Percentiles rank a stretch among this genome's conserved stretches.
Evolutionary conservation across 805 yeast species (phyloP).

Genomic region (Huiozyma naganishii): DNA sequence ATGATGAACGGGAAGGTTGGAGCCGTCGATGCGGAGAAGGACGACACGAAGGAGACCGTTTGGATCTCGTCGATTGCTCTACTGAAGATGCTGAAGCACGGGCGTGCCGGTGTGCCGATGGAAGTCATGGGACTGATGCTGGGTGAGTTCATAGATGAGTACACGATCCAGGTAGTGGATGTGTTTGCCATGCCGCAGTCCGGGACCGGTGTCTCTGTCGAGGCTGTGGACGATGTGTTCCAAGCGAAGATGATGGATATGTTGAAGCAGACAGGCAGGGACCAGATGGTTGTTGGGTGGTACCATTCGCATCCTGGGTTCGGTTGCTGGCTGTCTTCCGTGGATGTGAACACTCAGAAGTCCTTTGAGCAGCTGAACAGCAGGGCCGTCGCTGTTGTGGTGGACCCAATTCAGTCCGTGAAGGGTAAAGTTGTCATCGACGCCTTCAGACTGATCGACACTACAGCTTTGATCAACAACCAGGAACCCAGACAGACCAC

Average conservation of each 20-base stretch:
- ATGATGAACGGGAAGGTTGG: slow-evolving; percentile 32
- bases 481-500: slow-evolving; percentile 98
- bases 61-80: slow-evolving; percentile 92
- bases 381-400: slow-evolving; percentile 95
- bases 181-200: slow-evolving; percentile 99
- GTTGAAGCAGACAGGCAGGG: slow-evolving; percentile 98
- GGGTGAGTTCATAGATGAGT: slow-evolving; percentile 96
- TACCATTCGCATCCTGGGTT: slow-evolving; percentile 99
- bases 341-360: slow-evolving; percentile 95
- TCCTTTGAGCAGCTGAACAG: slow-evolving; percentile 92
- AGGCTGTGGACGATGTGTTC: slow-evolving; percentile 97
- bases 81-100: slow-evolving; percentile 94
- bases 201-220: slow-evolving; percentile 97
- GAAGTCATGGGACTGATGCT: slow-evolving; percentile 96
- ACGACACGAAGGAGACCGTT: slow-evolving; percentile 93
- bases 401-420: slow-evolving; percentile 97
- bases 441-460: slow-evolving; percentile 89
- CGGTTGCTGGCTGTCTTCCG: slow-evolving; percentile 98
- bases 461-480: slow-evolving; percentile 83
- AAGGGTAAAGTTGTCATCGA: slow-evolving; percentile 98
- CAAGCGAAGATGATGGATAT: slow-evolving; percentile 99
- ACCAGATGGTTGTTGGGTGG: slow-evolving; percentile 99
- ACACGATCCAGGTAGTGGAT: slow-evolving; percentile 92
- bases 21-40: slow-evolving; percentile 63
- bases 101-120: slow-evolving; percentile 86